These are phyloP conservation scores for Yamadazyma triangularis DNA, from an alignment of 1,139 yeast genomes.

Conservation along the genomic window DNA sequence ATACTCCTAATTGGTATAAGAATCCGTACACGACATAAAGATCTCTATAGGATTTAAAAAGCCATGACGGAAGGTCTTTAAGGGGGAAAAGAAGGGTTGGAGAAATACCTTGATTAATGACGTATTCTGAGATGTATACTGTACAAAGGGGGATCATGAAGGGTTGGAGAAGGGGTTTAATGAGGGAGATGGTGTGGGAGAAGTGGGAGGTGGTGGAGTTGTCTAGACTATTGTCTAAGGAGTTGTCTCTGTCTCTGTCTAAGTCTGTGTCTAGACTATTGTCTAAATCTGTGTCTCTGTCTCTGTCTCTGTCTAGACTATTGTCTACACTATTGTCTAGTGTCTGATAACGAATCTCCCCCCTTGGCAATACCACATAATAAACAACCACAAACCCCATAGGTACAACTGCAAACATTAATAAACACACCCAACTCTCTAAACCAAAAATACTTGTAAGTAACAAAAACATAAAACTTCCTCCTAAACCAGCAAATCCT, in stretches of 20 bases:
- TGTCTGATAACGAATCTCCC: no score
- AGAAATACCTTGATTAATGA: constrained; percentile 86
- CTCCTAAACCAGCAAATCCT: constrained; percentile 89
- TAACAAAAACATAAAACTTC: constrained; percentile 51
- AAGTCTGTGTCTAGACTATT: no score
- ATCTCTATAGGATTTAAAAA: constrained; percentile 68
- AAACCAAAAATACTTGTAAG: constrained; percentile 34
- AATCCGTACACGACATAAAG: constrained; percentile 93
- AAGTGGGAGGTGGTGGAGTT: no score
- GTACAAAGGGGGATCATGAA: constrained; percentile 79
- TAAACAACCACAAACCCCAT: constrained; percentile 29
- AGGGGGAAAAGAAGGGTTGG: constrained; percentile 82
- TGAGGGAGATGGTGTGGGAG: constrained; percentile 31
- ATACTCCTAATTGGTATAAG: constrained; percentile 87
- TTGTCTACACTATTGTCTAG: no score
- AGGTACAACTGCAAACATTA: constrained; percentile 34
- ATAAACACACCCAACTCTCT: constrained; percentile 25
- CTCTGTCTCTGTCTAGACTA: no score
- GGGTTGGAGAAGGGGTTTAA: constrained; percentile 55
- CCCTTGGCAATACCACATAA: constrained; percentile 23
- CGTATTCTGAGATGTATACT: constrained; percentile 83
- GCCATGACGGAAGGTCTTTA: constrained; percentile 54
- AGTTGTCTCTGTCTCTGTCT: no score
- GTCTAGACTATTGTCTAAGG: no score
- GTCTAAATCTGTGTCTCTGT: no score